Base-by-base conservation (phyloP, 331 rosid genomes). In the Saraca asoca region DNA sequence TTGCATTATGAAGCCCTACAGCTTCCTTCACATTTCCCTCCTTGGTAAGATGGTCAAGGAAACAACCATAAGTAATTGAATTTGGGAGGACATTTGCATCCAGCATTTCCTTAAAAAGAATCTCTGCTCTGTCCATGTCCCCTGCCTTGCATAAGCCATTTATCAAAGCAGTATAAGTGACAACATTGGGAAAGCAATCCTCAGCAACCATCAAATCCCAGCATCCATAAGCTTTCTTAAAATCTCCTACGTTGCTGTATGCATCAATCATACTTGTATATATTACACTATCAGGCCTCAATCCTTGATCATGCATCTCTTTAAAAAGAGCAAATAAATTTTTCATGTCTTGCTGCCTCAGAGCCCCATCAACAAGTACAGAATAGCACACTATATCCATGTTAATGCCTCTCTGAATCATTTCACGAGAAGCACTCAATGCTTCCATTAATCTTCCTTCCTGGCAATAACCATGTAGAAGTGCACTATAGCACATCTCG, bases 131-230 rank as follows among this genome's bases (percentile, higher is more conserved):
- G 33, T 84, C 81, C 68, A 76, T 82, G 74, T 81, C 71, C 34
- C 98, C 95, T 35, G 87, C 91, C 82, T 84, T 92, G 66, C 92
- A 84, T 70, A 92, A 81, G 53, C 98, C 98, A 74, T 83, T 80
- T 64, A 92, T 86, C 80, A 92, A 82, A 51, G 96, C 87, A 0
- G 96, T 87, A 63, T 85, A 89, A 6, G 98, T 87, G 55, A 84
- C 95, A 42, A 85, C 85, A 64, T 87, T 93, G 16, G 96, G 98
- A 78, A 64, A 52, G 74, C 88, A 85, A 51, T 85, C 85, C 82
- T 89, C 94, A 12, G 82, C 39, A 45, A 81, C 69, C 98, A 89
- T 93, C 77, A 89, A 69, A 73, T 85, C 86, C 95, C 85, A 85
- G 66, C 87, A 60, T 42, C 80, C 85, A 73, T 74, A 57, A 29